Base-by-base conservation (phyloP, 2,329 filamentous ascomycete species). In the Lasiodiplodia hormozganensis region DNA sequence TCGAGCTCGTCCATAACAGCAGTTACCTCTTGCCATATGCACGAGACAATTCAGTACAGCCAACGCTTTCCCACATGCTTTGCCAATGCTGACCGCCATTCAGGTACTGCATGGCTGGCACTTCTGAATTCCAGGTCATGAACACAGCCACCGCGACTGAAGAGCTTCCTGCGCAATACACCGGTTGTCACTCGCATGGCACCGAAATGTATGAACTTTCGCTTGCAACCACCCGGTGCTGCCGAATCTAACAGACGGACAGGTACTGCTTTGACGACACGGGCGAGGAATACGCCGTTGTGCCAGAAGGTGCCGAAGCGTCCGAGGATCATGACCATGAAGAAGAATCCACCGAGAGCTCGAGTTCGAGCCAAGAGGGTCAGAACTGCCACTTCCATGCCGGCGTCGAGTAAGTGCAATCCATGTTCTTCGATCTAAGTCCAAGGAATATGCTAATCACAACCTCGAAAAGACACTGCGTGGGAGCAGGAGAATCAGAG, bases 321-420 rank as follows among this genome's bases (percentile, higher is more conserved):
- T 68, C 71, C 23, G 60, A 69, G 62, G 57, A 69, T 18, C 53
- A 70, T 14, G 73, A 71, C 4, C 69, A 70, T 16, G 69, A 67
- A 60, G 21, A 8, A 4, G 60, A 40, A 6, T 47, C 49, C 21
- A 25, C 49, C 8, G 49, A 54, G 11, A 11, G 23, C 18, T 34
- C 38, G 28, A n/a, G 40, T 16, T 16, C 11, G 47, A 21, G 11
- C 51, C 43, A 3, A 28, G 58, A 36, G 28, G 74, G 72, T 1
- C 73, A 83, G 71, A 83, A 87, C 72, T 93, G 90, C 72, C 91
- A 94, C 74, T 92, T 90, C 77, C 91, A 94, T 72, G 90, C 90
- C 11, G 90, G 90, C 47, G 88, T 93, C 25, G 89, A 92, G 90
- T 92, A 81, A 79, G 88, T 81, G 68, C n/a, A 12, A 43, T 7